These are phyloP conservation scores for Primulina eburnea DNA, from an alignment of 257 asterid species.

Conservation along the genomic window DNA sequence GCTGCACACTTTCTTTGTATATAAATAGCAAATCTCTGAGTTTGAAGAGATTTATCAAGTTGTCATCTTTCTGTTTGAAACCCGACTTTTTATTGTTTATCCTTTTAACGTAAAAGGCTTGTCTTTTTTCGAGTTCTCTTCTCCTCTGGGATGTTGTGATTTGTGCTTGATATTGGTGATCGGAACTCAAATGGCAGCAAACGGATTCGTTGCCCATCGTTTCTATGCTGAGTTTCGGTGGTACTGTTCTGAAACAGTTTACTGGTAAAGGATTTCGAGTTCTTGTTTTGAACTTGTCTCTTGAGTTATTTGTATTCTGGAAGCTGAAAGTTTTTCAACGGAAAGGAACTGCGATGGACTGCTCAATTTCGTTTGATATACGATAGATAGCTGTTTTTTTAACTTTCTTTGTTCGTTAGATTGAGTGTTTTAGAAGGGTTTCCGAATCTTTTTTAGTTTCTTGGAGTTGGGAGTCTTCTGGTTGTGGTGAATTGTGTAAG, in stretches of 20 bases:
- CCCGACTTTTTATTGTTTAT: slow-evolving; percentile 11
- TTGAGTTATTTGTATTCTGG: slow-evolving; percentile 20
- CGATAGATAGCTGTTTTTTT: slow-evolving; percentile 28
- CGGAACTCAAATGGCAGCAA: slow-evolving; percentile 46
- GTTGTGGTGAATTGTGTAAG: slow-evolving; percentile 10
- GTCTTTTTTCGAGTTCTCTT: neutral
- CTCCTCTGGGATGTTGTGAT: slow-evolving; percentile 6
- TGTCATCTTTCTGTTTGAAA: slow-evolving; percentile 3
- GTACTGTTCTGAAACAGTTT: slow-evolving; percentile 68
- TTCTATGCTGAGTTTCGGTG: slow-evolving; percentile 47
- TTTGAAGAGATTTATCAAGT: slow-evolving; percentile 17
- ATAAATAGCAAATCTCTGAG: slow-evolving; percentile 30
- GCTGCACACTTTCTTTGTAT: slow-evolving; percentile 14
- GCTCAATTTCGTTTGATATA: slow-evolving; percentile 53
- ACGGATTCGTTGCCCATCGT: slow-evolving; percentile 29
- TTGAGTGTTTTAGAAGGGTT: slow-evolving; percentile 3
- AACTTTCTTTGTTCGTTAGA: slow-evolving; percentile 11
- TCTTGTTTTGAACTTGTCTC: neutral
- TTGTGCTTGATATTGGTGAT: neutral
- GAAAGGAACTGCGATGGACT: slow-evolving; percentile 29
- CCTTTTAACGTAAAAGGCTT: slow-evolving; percentile 9
- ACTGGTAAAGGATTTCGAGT: slow-evolving; percentile 26
- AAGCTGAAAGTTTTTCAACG: neutral
- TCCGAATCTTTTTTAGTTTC: neutral
- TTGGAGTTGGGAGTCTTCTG: slow-evolving; percentile 22